Evolutionary conservation across 1,139 yeast species (phyloP), one percentile per base, ranked within the genome.

Genomic region (Protomyces lactucae-debilis): DNA sequence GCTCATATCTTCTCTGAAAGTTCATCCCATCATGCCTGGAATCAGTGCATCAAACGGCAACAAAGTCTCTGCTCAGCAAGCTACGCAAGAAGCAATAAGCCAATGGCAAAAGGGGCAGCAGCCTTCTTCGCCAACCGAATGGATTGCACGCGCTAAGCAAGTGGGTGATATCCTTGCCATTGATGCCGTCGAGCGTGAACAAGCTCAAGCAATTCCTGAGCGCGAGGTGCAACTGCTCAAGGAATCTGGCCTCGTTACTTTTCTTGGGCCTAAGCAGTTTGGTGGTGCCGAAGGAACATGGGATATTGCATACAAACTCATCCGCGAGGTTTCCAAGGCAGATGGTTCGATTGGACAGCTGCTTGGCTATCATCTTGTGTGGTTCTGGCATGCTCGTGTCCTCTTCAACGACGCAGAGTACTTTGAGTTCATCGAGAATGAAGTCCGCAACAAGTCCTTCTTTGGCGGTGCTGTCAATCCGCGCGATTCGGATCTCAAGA

Each of bases 261-360:
- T 23, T 12, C 37, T 52, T 21, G 54, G 54, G 4, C 54, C 54
- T 9, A 21, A 16, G 3, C 35, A 52, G 54, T 52, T 52, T 25
- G 54, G 54, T 52, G 54, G 54, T 18, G 54, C 54, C 10, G 54
- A 32, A 2, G 54, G 54, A 32, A 52, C 54, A 9, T 52, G 54
- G 54, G 54, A 52, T 16, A 28, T 28, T 3, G 54, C 54, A 28
- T 52, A 52, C 37, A 21, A 52, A 9, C 54, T 52, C 54, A 52
- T 52, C 12, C 32, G 54, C 16, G 54, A 52, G 12, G 54, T 52
- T 10, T 21, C 36, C n/a, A 46, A 46, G 2, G 52, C 52, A 23
- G 52, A 46, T 23, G 52, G 52, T 4, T 46, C 52, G 16, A 46
- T 46, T 18, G 52, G 52, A n/a, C 52, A 46, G 52, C 52, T 46